Evolutionary conservation across 2,329 filamentous ascomycete species (phyloP).

Genomic region (Colletotrichum cordylinicola): DNA sequence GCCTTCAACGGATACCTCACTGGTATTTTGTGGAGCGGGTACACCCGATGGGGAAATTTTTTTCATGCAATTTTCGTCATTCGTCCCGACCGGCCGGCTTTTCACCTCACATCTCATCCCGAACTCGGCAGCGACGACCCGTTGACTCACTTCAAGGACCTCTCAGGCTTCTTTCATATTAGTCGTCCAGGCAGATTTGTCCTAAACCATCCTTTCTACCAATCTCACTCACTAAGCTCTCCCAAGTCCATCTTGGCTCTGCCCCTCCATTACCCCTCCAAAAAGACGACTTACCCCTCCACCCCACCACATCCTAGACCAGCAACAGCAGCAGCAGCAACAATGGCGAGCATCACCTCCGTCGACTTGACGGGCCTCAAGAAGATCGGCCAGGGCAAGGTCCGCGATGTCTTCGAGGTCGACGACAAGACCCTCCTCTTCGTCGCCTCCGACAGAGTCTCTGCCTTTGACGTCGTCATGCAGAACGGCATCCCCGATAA

Average conservation of each 20-base stretch:
- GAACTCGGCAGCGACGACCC: background rate
- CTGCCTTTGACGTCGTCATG: conserved; percentile 93
- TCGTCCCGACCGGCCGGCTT: background rate
- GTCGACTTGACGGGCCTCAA: conserved; percentile 22
- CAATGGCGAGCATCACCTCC: conserved; percentile 20
- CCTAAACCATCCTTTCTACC: background rate
- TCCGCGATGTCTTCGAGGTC: conserved; percentile 80
- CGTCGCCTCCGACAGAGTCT: conserved; percentile 88
- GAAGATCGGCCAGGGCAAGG: conserved; percentile 61
- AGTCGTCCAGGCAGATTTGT: background rate
- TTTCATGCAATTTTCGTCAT: conserved; percentile 13
- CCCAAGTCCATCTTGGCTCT: background rate
- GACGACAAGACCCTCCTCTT: conserved; percentile 78
- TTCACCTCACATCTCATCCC: conserved; percentile 1
- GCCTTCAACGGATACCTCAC: background rate
- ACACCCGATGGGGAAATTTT: conserved; percentile 18
- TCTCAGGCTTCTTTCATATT: background rate
- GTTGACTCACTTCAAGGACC: conserved; percentile 2
- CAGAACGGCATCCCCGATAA: conserved; percentile 67
- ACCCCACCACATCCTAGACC: background rate
- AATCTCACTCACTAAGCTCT: background rate
- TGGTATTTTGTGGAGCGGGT: conserved; percentile 6
- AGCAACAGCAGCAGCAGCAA: background rate
- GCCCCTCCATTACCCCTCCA: background rate
- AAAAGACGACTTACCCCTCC: conserved; percentile 2